Evolutionary conservation across 1,284 basidiomycete genomes (phyloP).

Genomic region (Trichosporon sp.): DNA sequence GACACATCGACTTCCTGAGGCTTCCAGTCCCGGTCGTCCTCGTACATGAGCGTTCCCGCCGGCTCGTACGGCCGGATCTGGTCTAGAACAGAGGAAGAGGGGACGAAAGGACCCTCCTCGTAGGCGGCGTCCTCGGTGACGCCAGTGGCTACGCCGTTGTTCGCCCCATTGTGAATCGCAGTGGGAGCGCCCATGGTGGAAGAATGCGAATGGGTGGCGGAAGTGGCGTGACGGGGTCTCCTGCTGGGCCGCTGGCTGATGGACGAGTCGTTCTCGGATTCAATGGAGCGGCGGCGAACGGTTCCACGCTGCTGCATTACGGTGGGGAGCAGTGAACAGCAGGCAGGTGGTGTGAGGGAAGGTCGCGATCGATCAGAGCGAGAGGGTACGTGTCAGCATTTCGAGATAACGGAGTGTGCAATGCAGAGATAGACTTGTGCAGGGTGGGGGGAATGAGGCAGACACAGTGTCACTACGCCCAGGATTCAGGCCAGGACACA

Average conservation of each 20-base stretch:
- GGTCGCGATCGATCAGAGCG: not conserved
- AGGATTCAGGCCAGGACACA: not conserved
- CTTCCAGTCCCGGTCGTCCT: slow-evolving; percentile 41
- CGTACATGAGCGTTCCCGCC: slow-evolving; percentile 37
- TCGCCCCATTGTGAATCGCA: slow-evolving; percentile 8
- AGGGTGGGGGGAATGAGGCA: not conserved
- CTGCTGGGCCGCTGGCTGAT: not conserved
- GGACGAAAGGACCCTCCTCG: slow-evolving; percentile 5
- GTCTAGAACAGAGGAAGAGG: slow-evolving; percentile 1
- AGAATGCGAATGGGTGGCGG: slow-evolving; percentile 2
- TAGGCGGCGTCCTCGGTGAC: not conserved
- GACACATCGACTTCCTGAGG: slow-evolving; percentile 13
- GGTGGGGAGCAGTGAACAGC: slow-evolving; percentile 8
- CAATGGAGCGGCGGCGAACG: slow-evolving; percentile 17
- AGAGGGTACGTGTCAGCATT: slow-evolving; percentile 3
- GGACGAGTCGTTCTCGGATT: not conserved
- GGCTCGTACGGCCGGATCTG: slow-evolving; percentile 13
- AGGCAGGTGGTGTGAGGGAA: not conserved
- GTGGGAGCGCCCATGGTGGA: slow-evolving; percentile 16
- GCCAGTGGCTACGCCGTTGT: slow-evolving; percentile 10
- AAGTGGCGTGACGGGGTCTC: slow-evolving; percentile 4
- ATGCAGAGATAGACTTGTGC: not conserved
- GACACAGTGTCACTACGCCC: not conserved
- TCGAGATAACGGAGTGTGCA: not conserved
- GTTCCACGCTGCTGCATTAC: slow-evolving; percentile 23